Evolutionary conservation across 2,329 filamentous ascomycete genomes (phyloP).

Genomic region (Paraphaeosphaeria minitans): DNA sequence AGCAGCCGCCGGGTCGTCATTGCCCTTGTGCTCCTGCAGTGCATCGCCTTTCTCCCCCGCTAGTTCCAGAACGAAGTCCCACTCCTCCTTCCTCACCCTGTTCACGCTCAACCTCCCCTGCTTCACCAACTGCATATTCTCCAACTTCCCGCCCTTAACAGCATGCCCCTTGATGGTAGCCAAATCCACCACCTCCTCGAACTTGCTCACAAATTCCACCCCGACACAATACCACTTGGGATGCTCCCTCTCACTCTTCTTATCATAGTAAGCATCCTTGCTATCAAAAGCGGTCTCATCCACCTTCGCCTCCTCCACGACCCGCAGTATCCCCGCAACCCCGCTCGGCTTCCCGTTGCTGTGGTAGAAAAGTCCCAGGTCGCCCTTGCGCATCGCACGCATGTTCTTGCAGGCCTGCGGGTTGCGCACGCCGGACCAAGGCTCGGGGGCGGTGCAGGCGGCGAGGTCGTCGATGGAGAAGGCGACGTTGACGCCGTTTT

Average conservation of each 20-base stretch:
- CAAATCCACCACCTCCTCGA: slow-evolving; percentile 71
- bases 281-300: slow-evolving; percentile 78
- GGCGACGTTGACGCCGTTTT: slow-evolving; percentile 85
- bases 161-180: slow-evolving; percentile 72
- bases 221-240: slow-evolving; percentile 90
- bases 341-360: slow-evolving; percentile 90
- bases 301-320: slow-evolving; percentile 80
- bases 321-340: slow-evolving; percentile 86
- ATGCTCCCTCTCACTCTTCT: slow-evolving; percentile 69
- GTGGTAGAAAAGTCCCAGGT: slow-evolving; percentile 96
- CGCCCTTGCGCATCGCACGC: slow-evolving; percentile 86
- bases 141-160: slow-evolving; percentile 60
- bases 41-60: slow-evolving; percentile 36
- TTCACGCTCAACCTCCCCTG: slow-evolving; percentile 83
- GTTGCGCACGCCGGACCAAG: slow-evolving; percentile 76
- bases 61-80: slow-evolving; percentile 64
- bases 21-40: neutral
- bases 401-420: slow-evolving; percentile 81
- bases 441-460: slow-evolving; percentile 74
- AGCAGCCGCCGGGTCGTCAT: neutral
- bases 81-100: slow-evolving; percentile 68
- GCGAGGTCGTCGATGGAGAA: slow-evolving; percentile 94
- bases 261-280: slow-evolving; percentile 80
- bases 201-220: slow-evolving; percentile 85
- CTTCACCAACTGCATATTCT: slow-evolving; percentile 81